Evolutionary conservation across 2,329 filamentous ascomycete genomes (phyloP), one percentile per base, ranked within the genome.

Genomic region (Magnaporthiopsis incrustans): DNA sequence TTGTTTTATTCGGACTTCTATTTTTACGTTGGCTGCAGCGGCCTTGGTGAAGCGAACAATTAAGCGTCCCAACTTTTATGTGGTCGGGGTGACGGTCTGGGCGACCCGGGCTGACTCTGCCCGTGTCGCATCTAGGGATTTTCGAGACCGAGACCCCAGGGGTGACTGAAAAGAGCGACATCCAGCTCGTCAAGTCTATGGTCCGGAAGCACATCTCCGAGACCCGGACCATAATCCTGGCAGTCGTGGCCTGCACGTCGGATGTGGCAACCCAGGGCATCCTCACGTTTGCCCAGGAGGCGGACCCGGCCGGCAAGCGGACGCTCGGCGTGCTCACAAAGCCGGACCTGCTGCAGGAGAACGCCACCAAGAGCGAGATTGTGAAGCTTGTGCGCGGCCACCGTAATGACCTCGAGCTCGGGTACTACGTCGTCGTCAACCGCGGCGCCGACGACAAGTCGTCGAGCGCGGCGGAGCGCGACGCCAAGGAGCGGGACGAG

Each of bases 241-340:
- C 79, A 0, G 79, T 82, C 0, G 67, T 78, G 30, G 69, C 73
- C 0, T 72, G 72, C 66, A 74, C 74, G 53, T 69, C 73, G 1
- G 76, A 78, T 59, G 70, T 71, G 15, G 75, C 75, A 0, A 77
- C 74, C 0, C 73, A 78, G 59, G 72, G 72, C 26, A 72, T 78
- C 22, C 64, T 78, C 22, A 72, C 74, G 60, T 66, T 77, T 10
- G 76, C 76, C 0, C 74, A 72, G 26, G 65, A 70, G 22, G 72
- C 69, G 4, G 81, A 83, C 22, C 73, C 76, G 0, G 64, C 73
- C 0, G 79, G 79, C 0, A 67, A 70, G 10, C 66, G 80, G 0
- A 82, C 79, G 0, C 67, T 82, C 2, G 78, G 77, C 0, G 76
- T 82, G 0, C 74, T 88, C 1, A 88, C 85, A 0, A 88, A 88